Base-by-base conservation (phyloP, 2,329 filamentous ascomycete species). In the Huntiella bhutanensis region DNA sequence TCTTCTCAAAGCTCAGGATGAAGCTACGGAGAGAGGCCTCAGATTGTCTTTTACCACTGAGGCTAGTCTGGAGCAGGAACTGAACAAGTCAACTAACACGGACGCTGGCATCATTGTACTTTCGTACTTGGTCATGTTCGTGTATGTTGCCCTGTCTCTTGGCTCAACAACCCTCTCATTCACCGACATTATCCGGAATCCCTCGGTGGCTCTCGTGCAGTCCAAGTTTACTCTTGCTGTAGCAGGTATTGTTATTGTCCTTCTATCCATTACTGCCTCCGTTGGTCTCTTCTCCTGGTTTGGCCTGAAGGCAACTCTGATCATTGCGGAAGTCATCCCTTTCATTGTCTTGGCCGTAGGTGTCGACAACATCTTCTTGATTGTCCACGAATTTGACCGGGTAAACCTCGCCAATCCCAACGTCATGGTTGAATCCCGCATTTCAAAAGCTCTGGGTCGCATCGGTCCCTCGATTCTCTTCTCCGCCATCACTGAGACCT, bases 81-180 rank as follows among this genome's bases (percentile, higher is more conserved):
- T 98, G 49, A 98, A 95, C 67, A 94, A 96, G 64, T 93, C 86
- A 34, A 95, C 86, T 43, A 98, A 98, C 61, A 96, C 91, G 0
- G 91, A 98, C 60, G 92, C 88, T 39, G 95, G 88, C 60, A 98
- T 98, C 55, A 77, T 98, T 17, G 76, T 88, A 46, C 80, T 98
- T 62, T 96, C 88, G 68, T 98, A 98, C 63, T 71, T 96, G 52
- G 84, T 95, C 65, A 98, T 98, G 91, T 98, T 98, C 62, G 64
- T 98, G 51, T 98, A 98, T 58, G 91, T 87, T 3, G 96, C 88
- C 4, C 64, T 98, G 45, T 87, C 91, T 0, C 69, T 98, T 0
- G 91, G 91, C 1, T 94, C 87, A 1, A 91, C 83, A 0, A 86
- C 82, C 4, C 67, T 93, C 48, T 83, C 80, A 1, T 65, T 87